Percentiles rank a stretch among this genome's conserved stretches.
Evolutionary conservation across 2,329 filamentous ascomycete genomes (phyloP).

Genomic region (Trichoderma lentiforme): DNA sequence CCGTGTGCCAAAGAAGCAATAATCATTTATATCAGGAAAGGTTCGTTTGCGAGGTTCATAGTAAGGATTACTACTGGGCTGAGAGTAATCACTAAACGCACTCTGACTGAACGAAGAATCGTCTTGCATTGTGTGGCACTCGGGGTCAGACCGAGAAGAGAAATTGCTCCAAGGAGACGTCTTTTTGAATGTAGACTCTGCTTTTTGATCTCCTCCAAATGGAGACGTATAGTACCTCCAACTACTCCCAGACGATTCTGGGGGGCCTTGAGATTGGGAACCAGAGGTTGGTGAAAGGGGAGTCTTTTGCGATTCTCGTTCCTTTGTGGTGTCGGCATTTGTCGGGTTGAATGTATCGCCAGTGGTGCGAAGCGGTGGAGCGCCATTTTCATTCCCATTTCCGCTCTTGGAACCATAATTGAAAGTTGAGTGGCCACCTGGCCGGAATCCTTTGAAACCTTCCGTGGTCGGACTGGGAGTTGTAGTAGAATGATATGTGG

Average conservation of each 20-base stretch:
- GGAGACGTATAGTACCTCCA: conserved; percentile 26
- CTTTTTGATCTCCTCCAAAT: not conserved
- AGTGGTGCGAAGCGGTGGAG: conserved; percentile 13
- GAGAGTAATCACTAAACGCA: conserved; percentile 27
- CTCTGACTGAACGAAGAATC: conserved; percentile 7
- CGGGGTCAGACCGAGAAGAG: not conserved
- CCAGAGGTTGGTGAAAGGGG: conserved; percentile 2
- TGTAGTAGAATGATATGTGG: not conserved
- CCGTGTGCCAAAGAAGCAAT: conserved; percentile 1
- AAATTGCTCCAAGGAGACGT: not conserved
- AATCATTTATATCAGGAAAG: conserved; percentile 17
- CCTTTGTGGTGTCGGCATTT: not conserved
- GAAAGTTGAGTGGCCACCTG: conserved; percentile 3
- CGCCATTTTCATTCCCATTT: not conserved
- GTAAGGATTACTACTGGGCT: conserved; percentile 33
- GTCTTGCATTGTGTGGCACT: not conserved
- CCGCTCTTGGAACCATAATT: conserved; percentile 1
- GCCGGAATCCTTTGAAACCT: not conserved
- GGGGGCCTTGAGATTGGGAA: conserved; percentile 15
- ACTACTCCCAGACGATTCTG: conserved; percentile 25
- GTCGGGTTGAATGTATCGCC: conserved; percentile 17
- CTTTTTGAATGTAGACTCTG: not conserved
- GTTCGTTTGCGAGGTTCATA: conserved; percentile 29
- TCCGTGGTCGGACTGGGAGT: not conserved
- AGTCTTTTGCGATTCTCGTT: not conserved